Percentiles rank a stretch among this genome's conserved stretches.
These are phyloP conservation scores for Phallus indusiatus DNA, from an alignment of 768 basidiomycete genomes.

Conservation along the genomic window DNA sequence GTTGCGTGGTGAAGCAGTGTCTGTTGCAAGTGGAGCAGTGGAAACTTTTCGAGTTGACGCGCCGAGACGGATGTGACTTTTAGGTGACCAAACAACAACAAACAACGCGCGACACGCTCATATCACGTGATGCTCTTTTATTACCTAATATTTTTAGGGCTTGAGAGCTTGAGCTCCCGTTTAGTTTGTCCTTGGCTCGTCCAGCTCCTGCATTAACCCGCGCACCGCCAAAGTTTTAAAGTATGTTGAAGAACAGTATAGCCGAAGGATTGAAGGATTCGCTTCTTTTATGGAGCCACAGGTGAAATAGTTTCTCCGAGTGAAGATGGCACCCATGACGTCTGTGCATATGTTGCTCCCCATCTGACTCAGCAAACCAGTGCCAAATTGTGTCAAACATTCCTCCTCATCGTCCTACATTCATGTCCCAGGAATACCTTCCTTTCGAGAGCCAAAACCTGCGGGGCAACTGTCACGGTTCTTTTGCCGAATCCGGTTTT, in stretches of 20 bases:
- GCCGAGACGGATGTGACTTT: not conserved
- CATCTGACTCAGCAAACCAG: no score
- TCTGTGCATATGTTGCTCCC: not conserved
- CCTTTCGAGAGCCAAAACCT: not conserved
- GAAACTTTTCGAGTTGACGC: not conserved
- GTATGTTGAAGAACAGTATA: not conserved
- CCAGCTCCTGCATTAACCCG: not conserved
- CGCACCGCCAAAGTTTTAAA: not conserved
- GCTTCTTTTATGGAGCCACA: not conserved
- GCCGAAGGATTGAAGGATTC: no score
- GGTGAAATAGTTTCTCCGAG: not conserved
- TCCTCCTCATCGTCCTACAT: no score
- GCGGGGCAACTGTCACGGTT: not conserved
- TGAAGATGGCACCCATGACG: not conserved
- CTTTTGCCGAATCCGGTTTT: not conserved
- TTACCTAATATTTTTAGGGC: not conserved
- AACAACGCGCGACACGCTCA: not conserved
- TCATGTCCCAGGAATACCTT: not conserved
- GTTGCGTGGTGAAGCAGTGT: not conserved
- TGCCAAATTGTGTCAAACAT: no score
- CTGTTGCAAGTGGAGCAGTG: no score
- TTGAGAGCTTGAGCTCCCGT: no score
- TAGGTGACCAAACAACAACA: not conserved
- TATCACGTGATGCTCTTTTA: not conserved
- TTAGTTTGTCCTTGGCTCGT: no score